Percentiles rank a stretch among this genome's conserved stretches.
Conservation (phyloP, 2,329 filamentous ascomycete genomes). For the Diaporthe batatas region DNA sequence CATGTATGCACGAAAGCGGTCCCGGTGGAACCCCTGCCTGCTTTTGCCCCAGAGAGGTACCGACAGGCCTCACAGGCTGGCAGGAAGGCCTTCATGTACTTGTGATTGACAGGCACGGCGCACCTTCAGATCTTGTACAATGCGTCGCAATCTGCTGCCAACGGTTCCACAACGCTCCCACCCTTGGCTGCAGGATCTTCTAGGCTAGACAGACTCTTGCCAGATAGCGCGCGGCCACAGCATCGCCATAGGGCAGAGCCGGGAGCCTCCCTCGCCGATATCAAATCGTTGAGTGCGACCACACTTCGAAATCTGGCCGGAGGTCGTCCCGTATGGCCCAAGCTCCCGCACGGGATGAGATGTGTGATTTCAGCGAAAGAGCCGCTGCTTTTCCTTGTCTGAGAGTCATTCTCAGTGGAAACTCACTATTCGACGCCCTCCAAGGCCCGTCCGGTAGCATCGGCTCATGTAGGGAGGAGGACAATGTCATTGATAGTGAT, state of each 20-base stretch:
- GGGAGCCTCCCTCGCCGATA: slow-evolving; percentile 11
- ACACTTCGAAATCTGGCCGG: slow-evolving; percentile 4
- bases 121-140: slow-evolving; percentile 8
- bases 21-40: slow-evolving; percentile 10
- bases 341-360: neutral
- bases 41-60: slow-evolving; percentile 6
- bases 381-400: slow-evolving; percentile 28
- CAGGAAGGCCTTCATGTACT: neutral
- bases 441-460: slow-evolving; percentile 5
- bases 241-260: slow-evolving; percentile 28
- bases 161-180: neutral
- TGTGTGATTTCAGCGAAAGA: slow-evolving; percentile 20
- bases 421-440: slow-evolving; percentile 27
- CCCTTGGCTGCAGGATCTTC: slow-evolving; percentile 20
- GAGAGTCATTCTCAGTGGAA: slow-evolving; percentile 14
- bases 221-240: slow-evolving; percentile 13
- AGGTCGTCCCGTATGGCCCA: neutral
- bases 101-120: slow-evolving; percentile 2
- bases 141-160: neutral
- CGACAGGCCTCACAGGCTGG: neutral
- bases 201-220: slow-evolving; percentile 4
- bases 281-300: slow-evolving; percentile 33
- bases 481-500: slow-evolving; percentile 29
- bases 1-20: slow-evolving; percentile 2
- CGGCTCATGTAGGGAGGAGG: slow-evolving; percentile 24